Evolutionary conservation across 1,284 basidiomycete genomes (phyloP), one percentile per base, ranked within the genome.

Genomic region (Dichomitus squalens): DNA sequence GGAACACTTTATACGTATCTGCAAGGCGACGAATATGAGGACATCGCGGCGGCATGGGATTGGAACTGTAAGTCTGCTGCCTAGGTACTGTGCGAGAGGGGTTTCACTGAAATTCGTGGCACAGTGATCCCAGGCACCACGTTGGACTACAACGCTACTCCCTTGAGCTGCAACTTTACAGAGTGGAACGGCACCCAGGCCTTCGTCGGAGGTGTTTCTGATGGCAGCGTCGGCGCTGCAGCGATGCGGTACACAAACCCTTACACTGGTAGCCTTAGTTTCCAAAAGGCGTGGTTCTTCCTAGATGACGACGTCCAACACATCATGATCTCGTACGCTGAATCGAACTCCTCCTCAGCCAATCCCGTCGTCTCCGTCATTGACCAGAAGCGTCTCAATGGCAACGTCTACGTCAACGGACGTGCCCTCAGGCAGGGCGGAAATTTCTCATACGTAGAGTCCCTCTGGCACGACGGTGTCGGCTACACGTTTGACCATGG

Each of bases 211-310:
- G 87, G 85, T 1, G 83, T 76, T 2, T 84, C 84, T 1, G 79
- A 82, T 49, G 85, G 83, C 4, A 68, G 67, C 27, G 68, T 79
- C 39, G 87, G 87, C 11, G 71, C 80, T 14, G 79, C 80, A 0
- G 84, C 77, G 20, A 87, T 88, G 85, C 75, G 78, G 44, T 88
- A 81, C 70, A 83, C 79, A 21, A 88, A 88, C 65, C 87, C 87
- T 0, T 58, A 73, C 46, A 86, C 85, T 7, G 65, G 72, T 14
- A 69, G 78, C 2, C 68, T 90, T 39, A 72, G 73, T 55, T 91
- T 82, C 79, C 84, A 85, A 65, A 90, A 90, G 70, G 80, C 82
- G 0, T 88, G 84, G 83, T 88, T 89, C 74, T 89, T 87, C 80
- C 77, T 91, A 57, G 78, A 84, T 43, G 74, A 81, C 61, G 81